Evolutionary conservation across 306 rosid genomes (phyloP).

Genomic region (Cyamopsis tetragonoloba): DNA sequence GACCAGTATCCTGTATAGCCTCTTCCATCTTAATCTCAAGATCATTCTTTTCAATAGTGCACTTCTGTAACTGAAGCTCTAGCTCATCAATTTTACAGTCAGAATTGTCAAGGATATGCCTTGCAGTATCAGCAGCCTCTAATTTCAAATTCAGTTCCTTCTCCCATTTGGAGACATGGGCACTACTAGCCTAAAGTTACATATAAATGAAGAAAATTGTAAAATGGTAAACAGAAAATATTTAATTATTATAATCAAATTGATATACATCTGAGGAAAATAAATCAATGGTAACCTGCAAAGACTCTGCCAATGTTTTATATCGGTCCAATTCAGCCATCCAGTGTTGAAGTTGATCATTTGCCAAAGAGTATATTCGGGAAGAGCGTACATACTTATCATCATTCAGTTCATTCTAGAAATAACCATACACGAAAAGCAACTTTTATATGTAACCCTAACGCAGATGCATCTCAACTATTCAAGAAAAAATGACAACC

Average conservation of each 20-base stretch:
- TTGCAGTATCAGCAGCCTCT: slow-evolving; percentile 63
- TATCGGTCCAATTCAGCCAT: slow-evolving; percentile 63
- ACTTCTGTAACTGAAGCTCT: slow-evolving; percentile 74
- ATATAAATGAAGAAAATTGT: slow-evolving; percentile 16
- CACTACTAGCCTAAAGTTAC: slow-evolving; percentile 66
- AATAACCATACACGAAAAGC: slow-evolving; percentile 23
- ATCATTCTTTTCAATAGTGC: slow-evolving; percentile 65
- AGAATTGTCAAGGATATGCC: slow-evolving; percentile 50
- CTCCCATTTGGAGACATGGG: slow-evolving; percentile 66
- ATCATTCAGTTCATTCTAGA: slow-evolving; percentile 77
- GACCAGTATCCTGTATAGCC: slow-evolving; percentile 81
- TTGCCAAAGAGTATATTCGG: slow-evolving; percentile 58
- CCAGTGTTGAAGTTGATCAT: slow-evolving; percentile 96
- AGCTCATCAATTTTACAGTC: slow-evolving; percentile 66
- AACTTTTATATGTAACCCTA: slow-evolving; percentile 14
- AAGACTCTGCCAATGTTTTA: slow-evolving; percentile 58
- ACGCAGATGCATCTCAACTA: not conserved
- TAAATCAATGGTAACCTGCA: slow-evolving; percentile 60
- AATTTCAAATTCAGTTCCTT: slow-evolving; percentile 65
- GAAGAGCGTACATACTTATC: slow-evolving; percentile 75
- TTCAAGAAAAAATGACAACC: slow-evolving; percentile 21
- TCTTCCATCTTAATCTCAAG: slow-evolving; percentile 81
- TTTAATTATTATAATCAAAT: slow-evolving; percentile 18
- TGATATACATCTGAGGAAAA: not conserved
- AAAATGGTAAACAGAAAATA: not conserved